Conservation (phyloP, 257 asterid genomes). For the Gentiana straminea region DNA sequence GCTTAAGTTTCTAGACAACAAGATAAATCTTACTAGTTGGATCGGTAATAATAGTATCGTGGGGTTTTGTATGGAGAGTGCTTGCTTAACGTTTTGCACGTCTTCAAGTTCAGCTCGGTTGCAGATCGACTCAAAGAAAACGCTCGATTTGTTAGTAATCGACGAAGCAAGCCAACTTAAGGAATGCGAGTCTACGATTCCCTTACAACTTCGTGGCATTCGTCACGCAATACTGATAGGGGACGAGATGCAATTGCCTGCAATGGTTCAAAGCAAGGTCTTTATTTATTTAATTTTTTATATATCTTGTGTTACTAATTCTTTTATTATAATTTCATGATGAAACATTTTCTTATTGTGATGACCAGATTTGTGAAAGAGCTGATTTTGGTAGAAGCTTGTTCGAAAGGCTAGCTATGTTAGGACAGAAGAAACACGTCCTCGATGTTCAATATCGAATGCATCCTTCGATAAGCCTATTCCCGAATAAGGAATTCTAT, state of each 20-base stretch:
- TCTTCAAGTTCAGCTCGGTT: conserved; percentile 52
- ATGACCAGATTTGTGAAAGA: conserved; percentile 37
- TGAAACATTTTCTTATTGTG: too few relatives aligned
- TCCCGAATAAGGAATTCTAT: conserved; percentile 62
- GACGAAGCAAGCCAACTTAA: conserved; percentile 88
- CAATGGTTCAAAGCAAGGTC: conserved; percentile 83
- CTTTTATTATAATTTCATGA: too few relatives aligned
- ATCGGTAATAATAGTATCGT: conserved; percentile 4
- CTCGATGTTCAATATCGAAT: conserved; percentile 67
- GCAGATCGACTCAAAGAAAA: conserved; percentile 16
- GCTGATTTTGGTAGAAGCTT: conserved; percentile 64
- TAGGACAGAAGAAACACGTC: conserved; percentile 46
- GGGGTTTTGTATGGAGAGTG: conserved; percentile 26
- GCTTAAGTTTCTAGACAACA: conserved; percentile 18
- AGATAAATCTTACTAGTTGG: conserved; percentile 17
- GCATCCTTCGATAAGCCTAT: conserved; percentile 74
- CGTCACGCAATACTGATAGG: conserved; percentile 71
- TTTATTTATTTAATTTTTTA: neutral
- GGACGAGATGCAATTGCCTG: conserved; percentile 75
- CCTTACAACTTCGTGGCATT: conserved; percentile 55
- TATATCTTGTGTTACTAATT: too few relatives aligned
- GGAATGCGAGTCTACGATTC: conserved; percentile 68
- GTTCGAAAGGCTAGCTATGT: conserved; percentile 55
- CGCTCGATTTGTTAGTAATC: conserved; percentile 40
- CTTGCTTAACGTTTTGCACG: conserved; percentile 50